phyloP scores from a whole-genome alignment of 164 flowering plant species.

The Stephania yunnanensis region DNA sequence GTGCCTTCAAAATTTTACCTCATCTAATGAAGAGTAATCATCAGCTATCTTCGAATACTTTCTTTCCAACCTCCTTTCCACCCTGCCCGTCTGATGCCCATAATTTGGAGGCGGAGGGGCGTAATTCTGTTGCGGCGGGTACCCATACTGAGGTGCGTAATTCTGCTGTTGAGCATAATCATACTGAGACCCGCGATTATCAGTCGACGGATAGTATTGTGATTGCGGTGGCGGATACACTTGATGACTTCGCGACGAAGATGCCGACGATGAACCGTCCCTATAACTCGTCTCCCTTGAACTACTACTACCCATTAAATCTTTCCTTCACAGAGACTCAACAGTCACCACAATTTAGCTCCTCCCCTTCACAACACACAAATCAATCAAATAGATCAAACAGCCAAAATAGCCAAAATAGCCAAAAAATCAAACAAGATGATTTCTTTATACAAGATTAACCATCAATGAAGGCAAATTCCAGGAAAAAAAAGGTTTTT shows the following conservation, averaged over 20 bases:
- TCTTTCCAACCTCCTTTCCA: conserved; percentile 33
- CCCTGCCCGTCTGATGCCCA: conserved; percentile 22
- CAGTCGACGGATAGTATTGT: conserved; percentile 24
- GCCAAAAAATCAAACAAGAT: not conserved
- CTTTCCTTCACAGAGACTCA: not conserved
- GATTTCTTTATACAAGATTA: not conserved
- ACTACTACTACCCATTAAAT: conserved; percentile 40
- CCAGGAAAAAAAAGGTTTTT: not conserved
- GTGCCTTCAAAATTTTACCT: conserved; percentile 31
- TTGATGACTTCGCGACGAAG: conserved; percentile 15
- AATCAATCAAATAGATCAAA: not conserved
- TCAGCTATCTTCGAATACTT: conserved; percentile 73
- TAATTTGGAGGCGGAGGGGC: conserved; percentile 31
- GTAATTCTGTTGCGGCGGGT: conserved; percentile 11
- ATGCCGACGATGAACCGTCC: conserved; percentile 22
- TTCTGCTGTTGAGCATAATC: conserved; percentile 14
- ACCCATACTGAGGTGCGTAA: conserved; percentile 1
- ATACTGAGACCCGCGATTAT: not conserved
- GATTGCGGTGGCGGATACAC: conserved; percentile 28
- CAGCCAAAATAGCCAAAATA: not conserved
- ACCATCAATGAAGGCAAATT: not conserved
- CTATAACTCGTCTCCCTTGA: conserved; percentile 31
- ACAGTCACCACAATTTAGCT: not conserved
- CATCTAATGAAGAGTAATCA: conserved; percentile 52
- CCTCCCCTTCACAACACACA: conserved; percentile 2